Evolutionary conservation across 2,329 filamentous ascomycete genomes (phyloP).

Genomic region (Phaeomoniella chlamydospora): DNA sequence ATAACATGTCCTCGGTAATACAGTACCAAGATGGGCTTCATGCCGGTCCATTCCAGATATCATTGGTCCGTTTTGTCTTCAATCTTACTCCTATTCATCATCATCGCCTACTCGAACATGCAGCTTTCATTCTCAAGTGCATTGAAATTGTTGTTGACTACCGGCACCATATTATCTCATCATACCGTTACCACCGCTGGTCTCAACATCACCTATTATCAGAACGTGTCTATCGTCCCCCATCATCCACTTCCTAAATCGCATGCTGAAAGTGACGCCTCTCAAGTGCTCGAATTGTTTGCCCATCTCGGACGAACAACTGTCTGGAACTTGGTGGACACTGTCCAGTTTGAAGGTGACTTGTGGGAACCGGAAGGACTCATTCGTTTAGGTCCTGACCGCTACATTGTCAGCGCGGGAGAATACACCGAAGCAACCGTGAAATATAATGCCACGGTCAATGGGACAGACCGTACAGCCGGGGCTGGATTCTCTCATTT

Average conservation of each 20-base stretch:
- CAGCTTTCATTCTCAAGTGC: neutral
- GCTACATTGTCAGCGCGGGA: conserved; percentile 30
- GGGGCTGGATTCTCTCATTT: conserved; percentile 31
- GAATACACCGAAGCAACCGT: conserved; percentile 26
- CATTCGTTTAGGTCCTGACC: conserved; percentile 25
- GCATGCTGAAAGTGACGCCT: conserved; percentile 10
- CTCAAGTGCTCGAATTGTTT: conserved; percentile 23
- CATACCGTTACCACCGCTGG: neutral
- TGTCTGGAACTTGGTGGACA: conserved; percentile 26
- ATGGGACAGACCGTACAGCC: conserved; percentile 40
- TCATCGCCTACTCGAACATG: neutral
- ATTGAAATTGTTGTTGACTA: neutral
- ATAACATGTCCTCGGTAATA: no score
- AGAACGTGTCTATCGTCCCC: conserved; percentile 12
- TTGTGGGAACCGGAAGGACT: conserved; percentile 36
- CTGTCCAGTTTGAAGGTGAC: conserved; percentile 28
- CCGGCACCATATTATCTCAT: neutral
- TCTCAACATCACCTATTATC: conserved; percentile 9
- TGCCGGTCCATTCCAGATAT: no score
- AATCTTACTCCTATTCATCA: neutral
- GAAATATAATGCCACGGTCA: conserved; percentile 41
- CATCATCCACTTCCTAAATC: conserved; percentile 10
- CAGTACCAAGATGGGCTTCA: no score
- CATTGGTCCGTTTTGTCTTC: neutral
- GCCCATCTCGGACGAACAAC: conserved; percentile 29